These are phyloP conservation scores for Penicillium maclennaniae DNA, from an alignment of 495 filamentous ascomycete genomes.

Conservation along the genomic window DNA sequence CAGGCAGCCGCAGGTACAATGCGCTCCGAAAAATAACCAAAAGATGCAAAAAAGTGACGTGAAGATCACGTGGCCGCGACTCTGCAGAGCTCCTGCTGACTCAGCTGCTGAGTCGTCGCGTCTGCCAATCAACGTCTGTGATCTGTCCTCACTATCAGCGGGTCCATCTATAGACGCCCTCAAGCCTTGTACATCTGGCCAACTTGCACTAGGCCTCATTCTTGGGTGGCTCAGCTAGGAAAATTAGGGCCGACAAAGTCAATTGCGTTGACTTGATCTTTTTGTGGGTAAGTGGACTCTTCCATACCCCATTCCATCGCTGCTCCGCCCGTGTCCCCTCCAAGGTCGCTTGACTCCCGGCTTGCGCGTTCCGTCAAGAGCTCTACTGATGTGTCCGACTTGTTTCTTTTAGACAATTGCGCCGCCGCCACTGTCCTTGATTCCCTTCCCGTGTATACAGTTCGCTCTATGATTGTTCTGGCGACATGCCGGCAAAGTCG, in stretches of 20 bases:
- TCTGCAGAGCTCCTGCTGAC: neutral
- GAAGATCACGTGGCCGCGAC: constrained; percentile 22
- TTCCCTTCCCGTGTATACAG: constrained; percentile 1
- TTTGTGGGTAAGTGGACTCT: constrained; percentile 3
- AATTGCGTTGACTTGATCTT: constrained; percentile 15
- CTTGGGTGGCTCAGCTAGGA: constrained; percentile 5
- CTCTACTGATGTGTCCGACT: constrained; percentile 9
- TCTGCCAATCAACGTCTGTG: constrained; percentile 36
- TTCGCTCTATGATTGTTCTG: constrained; percentile 27
- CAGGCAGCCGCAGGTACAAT: neutral
- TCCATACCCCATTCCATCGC: neutral
- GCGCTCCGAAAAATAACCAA: constrained; percentile 15
- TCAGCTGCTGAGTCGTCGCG: constrained; percentile 12
- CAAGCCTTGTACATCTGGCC: constrained; percentile 15
- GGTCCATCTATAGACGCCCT: constrained; percentile 12
- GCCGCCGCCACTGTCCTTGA: constrained; percentile 1
- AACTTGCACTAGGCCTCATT: constrained; percentile 21
- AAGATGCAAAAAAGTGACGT: constrained; percentile 23
- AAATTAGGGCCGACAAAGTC: neutral
- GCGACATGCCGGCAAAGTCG: constrained; percentile 57
- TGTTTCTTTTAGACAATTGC: constrained; percentile 2
- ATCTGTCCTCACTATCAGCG: constrained; percentile 33
- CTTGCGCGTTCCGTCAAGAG: constrained; percentile 17
- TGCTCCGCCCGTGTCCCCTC: neutral
- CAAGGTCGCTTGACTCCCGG: neutral